These are phyloP conservation scores for Leptographium galeiforme DNA, from an alignment of 2,329 filamentous ascomycete genomes.

Conservation along the genomic window DNA sequence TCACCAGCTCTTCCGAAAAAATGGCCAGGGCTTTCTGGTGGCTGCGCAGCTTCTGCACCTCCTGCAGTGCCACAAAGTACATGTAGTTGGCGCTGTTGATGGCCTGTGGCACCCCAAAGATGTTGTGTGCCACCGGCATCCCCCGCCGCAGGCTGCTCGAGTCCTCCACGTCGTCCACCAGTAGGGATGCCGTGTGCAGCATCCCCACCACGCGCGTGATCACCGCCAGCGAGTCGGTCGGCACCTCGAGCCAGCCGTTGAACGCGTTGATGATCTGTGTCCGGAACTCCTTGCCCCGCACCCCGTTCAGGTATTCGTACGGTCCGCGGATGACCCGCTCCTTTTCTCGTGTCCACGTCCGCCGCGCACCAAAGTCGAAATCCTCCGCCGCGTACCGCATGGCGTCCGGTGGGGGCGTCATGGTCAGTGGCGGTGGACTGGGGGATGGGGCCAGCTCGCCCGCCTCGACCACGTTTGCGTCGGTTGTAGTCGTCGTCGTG, in stretches of 20 bases:
- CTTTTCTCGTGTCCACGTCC: slow-evolving; percentile 58
- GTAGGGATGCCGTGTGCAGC: slow-evolving; percentile 72
- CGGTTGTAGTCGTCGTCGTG: not conserved
- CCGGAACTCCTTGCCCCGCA: slow-evolving; percentile 77
- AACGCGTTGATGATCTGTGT: slow-evolving; percentile 68
- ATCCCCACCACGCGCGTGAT: slow-evolving; percentile 73
- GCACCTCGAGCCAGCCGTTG: slow-evolving; percentile 68
- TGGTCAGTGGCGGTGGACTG: not conserved
- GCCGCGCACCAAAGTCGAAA: slow-evolving; percentile 35
- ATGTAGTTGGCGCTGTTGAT: slow-evolving; percentile 88
- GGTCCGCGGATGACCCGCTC: slow-evolving; percentile 66
- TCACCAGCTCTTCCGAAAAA: slow-evolving; percentile 71
- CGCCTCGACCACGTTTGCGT: not conserved
- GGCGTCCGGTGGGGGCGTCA: slow-evolving; percentile 31
- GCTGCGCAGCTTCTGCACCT: slow-evolving; percentile 57
- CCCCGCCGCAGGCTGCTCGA: slow-evolving; percentile 59
- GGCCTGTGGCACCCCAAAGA: slow-evolving; percentile 76
- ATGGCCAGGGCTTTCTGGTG: slow-evolving; percentile 52
- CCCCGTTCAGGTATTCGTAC: slow-evolving; percentile 65
- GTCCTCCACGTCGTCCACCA: slow-evolving; percentile 84
- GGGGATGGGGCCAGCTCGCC: not conserved
- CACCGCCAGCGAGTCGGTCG: slow-evolving; percentile 51
- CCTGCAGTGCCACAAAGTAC: slow-evolving; percentile 68
- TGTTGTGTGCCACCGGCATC: slow-evolving; percentile 67
- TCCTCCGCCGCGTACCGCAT: slow-evolving; percentile 40